Base-by-base conservation (phyloP, 257 asterid genomes). In the Parsonsia alboflavescens region DNA sequence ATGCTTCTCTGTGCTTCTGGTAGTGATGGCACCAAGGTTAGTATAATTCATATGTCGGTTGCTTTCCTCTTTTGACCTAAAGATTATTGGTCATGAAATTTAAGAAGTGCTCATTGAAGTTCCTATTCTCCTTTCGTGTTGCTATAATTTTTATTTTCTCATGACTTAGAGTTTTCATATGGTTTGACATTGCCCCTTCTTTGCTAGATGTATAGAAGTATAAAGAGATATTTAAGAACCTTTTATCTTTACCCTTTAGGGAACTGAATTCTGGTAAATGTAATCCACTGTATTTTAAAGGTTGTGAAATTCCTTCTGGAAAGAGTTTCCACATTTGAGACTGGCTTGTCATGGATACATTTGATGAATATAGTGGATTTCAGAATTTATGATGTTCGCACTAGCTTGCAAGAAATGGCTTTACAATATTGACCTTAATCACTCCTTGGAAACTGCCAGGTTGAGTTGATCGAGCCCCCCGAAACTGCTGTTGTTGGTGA, bases 1-100 rank as follows among this genome's bases (percentile, higher is more conserved):
- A 95, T 95, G 98, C 96, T 95, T 86, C 98, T 92, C 78, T 96
- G 98, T 75, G 98, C 97, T 75, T 89, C 96, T 80, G 87, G 82
- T 73, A 78, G 70, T 54, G 96, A 92, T 71, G 92, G 88, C 81
- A 80, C 89, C 17, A 89, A 88, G 96, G 99, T 94, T 75, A 72
- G 85, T 49, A 71, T 56, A 28, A 41, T 10, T 17, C 5, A 0
- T 26, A 53, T 11, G 10, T 44, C 19, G 2, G 21, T 66, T 67
- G 39, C 30, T 30, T 42, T 17, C 17, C 22, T 28, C 74, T 33
- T 54, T 22, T 15, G 21, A 54, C 62, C 66, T 21, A 41, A 11
- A n/a, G n/a, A 30, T 70, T 70, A 8, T n/a, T 50, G 12, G 46
- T 50, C 2, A 39, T 30, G 46, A 17, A 50, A 30, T 50, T 49